Conservation (phyloP, 805 yeast genomes). For the Saturnispora halmiae region DNA sequence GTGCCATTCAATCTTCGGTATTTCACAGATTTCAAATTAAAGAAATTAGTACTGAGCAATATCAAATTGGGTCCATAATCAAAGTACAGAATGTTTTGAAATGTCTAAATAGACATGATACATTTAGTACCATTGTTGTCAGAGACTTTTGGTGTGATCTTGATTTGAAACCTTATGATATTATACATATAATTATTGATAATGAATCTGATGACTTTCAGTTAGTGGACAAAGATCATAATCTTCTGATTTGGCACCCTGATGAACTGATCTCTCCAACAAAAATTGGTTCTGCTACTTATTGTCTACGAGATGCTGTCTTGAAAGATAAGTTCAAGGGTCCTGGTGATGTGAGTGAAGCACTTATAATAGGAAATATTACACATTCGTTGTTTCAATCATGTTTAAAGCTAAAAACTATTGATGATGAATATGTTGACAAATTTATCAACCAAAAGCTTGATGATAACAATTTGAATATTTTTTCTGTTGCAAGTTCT, state of each 20-base stretch:
- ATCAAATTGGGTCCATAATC: constrained; percentile 23
- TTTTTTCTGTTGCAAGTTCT: constrained; percentile 47
- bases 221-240: constrained; percentile 45
- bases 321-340: constrained; percentile 46
- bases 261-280: constrained; percentile 80
- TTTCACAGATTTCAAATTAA: constrained; percentile 42
- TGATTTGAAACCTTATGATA: constrained; percentile 41
- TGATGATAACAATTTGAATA: constrained; percentile 29
- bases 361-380: constrained; percentile 70
- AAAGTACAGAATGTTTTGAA: constrained; percentile 46
- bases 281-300: constrained; percentile 61
- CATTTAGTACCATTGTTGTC: constrained; percentile 36
- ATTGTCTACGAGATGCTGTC: constrained; percentile 65
- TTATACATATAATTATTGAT: constrained; percentile 52
- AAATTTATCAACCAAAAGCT: constrained; percentile 24
- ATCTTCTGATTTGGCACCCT: constrained; percentile 74
- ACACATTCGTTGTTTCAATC: constrained; percentile 69
- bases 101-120: constrained; percentile 35
- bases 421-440: constrained; percentile 32
- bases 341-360: constrained; percentile 56
- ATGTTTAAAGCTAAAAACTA: constrained; percentile 35
- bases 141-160: constrained; percentile 55
- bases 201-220: constrained; percentile 23
- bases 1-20: constrained; percentile 38
- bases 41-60: constrained; percentile 27